A percentile compares a stretch with the other conserved stretches of the same genome.
phyloP scores from a whole-genome alignment of 768 basidiomycete species.

The Dendrothele bispora region DNA sequence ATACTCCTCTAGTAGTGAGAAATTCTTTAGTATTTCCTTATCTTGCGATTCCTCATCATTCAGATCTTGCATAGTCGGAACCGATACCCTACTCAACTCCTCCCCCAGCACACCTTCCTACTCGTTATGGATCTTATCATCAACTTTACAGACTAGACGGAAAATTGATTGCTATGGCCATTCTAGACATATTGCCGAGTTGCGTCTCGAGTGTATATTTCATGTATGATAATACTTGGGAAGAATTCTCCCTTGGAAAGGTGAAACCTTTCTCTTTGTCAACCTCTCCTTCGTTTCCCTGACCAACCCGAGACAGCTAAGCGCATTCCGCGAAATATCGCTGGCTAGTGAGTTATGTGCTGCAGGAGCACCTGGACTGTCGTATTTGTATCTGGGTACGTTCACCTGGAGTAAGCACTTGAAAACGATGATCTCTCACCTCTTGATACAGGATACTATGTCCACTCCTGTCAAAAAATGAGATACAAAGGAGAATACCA shows the following conservation, averaged over 20 bases:
- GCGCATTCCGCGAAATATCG: constrained; percentile 78
- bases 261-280: constrained; percentile 28
- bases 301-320: constrained; percentile 52
- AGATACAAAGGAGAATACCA: constrained; percentile 91
- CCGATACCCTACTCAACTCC: constrained; percentile 56
- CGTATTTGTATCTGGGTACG: constrained; percentile 86
- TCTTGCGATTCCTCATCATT: not conserved
- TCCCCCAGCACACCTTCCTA: constrained; percentile 61
- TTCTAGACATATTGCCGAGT: constrained; percentile 85
- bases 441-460: constrained; percentile 73
- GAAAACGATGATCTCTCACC: not conserved
- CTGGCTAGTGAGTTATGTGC: constrained; percentile 74
- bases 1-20: constrained; percentile 72
- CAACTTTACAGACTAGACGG: constrained; percentile 85
- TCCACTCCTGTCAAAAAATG: constrained; percentile 94
- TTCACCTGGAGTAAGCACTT: not conserved
- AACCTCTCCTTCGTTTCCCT: not conserved
- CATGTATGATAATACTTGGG: constrained; percentile 76
- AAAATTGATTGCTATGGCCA: constrained; percentile 78
- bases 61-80: constrained; percentile 40
- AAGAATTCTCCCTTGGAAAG: constrained; percentile 76
- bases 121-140: constrained; percentile 90
- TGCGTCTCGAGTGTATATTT: constrained; percentile 89
- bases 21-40: constrained; percentile 3
- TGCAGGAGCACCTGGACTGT: constrained; percentile 64